Evolutionary conservation across 2,329 filamentous ascomycete species (phyloP).

Genomic region (Dothideomycetes sp.): DNA sequence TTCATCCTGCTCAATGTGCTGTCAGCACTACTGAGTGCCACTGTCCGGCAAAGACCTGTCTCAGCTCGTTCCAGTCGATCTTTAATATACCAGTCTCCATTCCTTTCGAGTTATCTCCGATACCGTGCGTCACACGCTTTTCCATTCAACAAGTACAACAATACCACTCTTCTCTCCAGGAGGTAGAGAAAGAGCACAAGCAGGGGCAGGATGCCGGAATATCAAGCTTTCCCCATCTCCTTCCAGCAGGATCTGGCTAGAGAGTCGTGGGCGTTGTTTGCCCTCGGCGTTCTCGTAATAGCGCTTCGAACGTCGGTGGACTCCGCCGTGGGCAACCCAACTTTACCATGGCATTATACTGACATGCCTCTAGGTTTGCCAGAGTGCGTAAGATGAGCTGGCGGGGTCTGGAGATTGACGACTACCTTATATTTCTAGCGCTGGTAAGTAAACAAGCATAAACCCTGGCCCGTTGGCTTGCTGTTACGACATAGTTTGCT

Average conservation of each 20-base stretch:
- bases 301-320: constrained; percentile 8
- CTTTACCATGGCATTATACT: constrained; percentile 4
- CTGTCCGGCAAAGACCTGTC: too few relatives aligned
- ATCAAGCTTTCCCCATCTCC: constrained; percentile 5
- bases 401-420: constrained; percentile 42
- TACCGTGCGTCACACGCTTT: too few relatives aligned
- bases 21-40: too few relatives aligned
- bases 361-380: constrained; percentile 8
- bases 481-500: not conserved
- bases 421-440: constrained; percentile 44
- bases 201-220: not conserved
- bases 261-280: constrained; percentile 9
- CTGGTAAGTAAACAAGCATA: too few relatives aligned
- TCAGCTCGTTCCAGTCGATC: not conserved
- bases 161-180: too few relatives aligned
- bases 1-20: too few relatives aligned
- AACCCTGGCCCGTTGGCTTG: not conserved
- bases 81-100: too few relatives aligned
- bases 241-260: constrained; percentile 7
- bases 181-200: not conserved
- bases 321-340: too few relatives aligned
- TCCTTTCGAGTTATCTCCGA: too few relatives aligned
- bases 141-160: too few relatives aligned
- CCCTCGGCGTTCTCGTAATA: constrained; percentile 8
- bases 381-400: constrained; percentile 14